phyloP scores from a whole-genome alignment of 768 basidiomycete species.

The Scleroderma bovista region DNA sequence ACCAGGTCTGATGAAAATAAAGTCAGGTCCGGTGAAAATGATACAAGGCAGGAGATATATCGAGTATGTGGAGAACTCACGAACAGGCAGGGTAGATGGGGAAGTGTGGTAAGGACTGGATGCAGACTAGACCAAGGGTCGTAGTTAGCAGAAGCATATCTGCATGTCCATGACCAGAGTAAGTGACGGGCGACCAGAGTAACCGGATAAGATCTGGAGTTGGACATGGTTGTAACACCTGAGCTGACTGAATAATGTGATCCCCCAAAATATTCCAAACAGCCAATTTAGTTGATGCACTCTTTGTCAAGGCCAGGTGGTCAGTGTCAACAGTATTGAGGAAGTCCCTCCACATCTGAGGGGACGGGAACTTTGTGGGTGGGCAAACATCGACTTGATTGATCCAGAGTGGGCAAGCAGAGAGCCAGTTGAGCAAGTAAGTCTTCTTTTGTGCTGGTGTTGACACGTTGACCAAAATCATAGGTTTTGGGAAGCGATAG shows the following conservation, averaged over 20 bases:
- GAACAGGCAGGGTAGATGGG: no score
- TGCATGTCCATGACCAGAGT: no score
- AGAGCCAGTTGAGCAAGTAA: slow-evolving; percentile 8
- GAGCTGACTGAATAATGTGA: slow-evolving; percentile 7
- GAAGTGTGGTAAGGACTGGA: no score
- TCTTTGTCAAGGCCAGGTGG: neutral
- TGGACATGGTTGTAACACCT: no score
- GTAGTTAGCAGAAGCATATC: no score
- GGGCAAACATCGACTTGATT: slow-evolving; percentile 4
- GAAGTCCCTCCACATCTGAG: slow-evolving; percentile 7
- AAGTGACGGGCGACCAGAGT: no score
- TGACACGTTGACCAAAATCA: neutral
- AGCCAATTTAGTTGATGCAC: neutral
- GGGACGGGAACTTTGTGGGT: neutral
- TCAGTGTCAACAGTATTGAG: slow-evolving; percentile 2
- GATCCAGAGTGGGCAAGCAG: slow-evolving; percentile 3
- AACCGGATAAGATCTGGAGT: no score
- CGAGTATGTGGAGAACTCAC: no score
- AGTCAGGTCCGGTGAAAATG: no score
- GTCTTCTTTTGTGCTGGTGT: neutral
- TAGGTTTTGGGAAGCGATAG: slow-evolving; percentile 8
- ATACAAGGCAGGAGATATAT: no score
- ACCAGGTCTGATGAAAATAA: no score
- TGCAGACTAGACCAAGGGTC: no score
- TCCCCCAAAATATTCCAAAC: slow-evolving; percentile 5